phyloP scores from a whole-genome alignment of 768 basidiomycete species.

The Gloeophyllum trabeum region DNA sequence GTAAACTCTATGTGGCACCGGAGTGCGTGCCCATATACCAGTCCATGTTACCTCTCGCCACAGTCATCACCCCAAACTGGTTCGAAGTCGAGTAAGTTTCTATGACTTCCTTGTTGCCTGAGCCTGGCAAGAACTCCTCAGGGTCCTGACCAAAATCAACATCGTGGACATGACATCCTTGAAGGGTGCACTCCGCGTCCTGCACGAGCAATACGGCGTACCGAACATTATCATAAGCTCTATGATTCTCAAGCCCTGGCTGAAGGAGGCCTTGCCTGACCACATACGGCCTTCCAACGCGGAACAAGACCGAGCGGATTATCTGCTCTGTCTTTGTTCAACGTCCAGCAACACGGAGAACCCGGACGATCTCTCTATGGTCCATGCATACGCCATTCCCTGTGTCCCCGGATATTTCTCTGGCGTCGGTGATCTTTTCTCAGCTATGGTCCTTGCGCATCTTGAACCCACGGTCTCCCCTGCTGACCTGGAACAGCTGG shows the following conservation, averaged over 20 bases:
- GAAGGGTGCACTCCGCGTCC: constrained; percentile 49
- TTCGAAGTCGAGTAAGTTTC: constrained; percentile 85
- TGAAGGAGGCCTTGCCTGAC: constrained; percentile 40
- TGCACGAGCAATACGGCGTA: constrained; percentile 70
- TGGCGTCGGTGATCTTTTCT: constrained; percentile 95
- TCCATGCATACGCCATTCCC: constrained; percentile 66
- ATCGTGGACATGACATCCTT: constrained; percentile 62
- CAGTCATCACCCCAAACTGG: constrained; percentile 95
- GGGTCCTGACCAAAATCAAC: constrained; percentile 62
- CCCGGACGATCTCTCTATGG: constrained; percentile 21
- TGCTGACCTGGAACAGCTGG: constrained; percentile 4
- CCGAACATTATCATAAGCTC: constrained; percentile 90
- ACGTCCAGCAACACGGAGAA: constrained; percentile 22
- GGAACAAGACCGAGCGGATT: constrained; percentile 22
- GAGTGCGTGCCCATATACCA: constrained; percentile 85
- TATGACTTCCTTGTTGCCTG: neutral
- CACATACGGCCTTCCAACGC: constrained; percentile 21
- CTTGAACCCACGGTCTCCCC: constrained; percentile 28
- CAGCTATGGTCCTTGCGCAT: constrained; percentile 80
- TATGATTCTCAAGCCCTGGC: constrained; percentile 58
- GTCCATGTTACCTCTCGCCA: constrained; percentile 67
- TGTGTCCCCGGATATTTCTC: constrained; percentile 87
- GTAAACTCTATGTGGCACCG: constrained; percentile 76
- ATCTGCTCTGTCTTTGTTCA: constrained; percentile 79
- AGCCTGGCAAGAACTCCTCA: constrained; percentile 18